These are phyloP conservation scores for Papiliotrema nemorosa DNA, from an alignment of 1,284 basidiomycete genomes.

Conservation along the genomic window DNA sequence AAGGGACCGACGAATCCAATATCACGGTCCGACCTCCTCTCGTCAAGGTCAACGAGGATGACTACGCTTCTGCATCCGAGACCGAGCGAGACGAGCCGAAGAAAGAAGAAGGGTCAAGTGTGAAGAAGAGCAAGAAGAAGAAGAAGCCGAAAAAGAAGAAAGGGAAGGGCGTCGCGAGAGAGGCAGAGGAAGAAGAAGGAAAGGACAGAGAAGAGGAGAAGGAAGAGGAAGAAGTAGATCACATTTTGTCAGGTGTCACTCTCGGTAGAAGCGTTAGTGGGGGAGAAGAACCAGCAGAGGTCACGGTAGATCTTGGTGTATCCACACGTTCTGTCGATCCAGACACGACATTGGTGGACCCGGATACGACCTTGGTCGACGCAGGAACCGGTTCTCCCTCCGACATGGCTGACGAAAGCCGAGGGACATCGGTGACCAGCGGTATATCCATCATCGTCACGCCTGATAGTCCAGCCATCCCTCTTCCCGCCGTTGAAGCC, in stretches of 20 bases:
- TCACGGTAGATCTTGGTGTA: no score
- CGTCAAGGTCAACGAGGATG: no score
- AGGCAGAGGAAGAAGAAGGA: neutral
- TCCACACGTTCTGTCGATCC: no score
- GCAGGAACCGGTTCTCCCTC: no score
- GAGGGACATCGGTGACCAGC: neutral
- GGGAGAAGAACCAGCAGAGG: neutral
- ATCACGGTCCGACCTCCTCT: no score
- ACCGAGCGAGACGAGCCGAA: neutral
- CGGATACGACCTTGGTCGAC: neutral
- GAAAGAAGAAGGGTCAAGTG: neutral
- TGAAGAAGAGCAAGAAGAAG: slow-evolving; percentile 8
- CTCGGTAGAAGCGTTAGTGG: neutral
- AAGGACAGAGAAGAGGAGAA: slow-evolving; percentile 4
- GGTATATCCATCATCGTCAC: neutral
- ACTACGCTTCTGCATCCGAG: no score
- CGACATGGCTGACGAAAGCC: no score
- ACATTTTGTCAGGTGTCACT: neutral
- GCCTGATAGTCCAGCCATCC: neutral
- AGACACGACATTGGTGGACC: no score
- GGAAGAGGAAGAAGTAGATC: neutral
- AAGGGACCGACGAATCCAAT: no score
- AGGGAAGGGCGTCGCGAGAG: neutral
- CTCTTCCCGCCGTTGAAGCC: neutral
- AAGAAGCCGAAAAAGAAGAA: slow-evolving; percentile 7